A percentile compares a stretch with the other conserved stretches of the same genome.
phyloP scores from a whole-genome alignment of 148 eudicot species.

The Bassia scoparia region DNA sequence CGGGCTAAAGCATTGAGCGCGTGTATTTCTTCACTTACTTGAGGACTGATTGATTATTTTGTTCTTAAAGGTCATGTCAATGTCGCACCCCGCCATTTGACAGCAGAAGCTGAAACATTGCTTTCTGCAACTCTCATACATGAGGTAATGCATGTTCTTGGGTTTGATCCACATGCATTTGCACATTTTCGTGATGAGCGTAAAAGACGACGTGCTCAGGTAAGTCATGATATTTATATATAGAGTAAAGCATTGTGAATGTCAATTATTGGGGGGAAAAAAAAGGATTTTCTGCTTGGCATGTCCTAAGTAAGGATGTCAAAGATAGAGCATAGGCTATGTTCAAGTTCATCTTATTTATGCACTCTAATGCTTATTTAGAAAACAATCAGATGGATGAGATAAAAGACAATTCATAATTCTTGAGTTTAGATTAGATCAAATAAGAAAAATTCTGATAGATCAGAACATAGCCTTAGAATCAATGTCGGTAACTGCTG shows the following conservation, averaged over 20 bases:
- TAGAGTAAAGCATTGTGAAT: neutral
- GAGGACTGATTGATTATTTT: slow-evolving; percentile 11
- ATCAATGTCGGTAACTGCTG: neutral
- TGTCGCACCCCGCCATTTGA: slow-evolving; percentile 98
- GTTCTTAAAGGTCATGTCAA: slow-evolving; percentile 78
- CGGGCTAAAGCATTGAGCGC: slow-evolving; percentile 2
- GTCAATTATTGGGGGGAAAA: neutral
- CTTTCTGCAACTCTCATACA: slow-evolving; percentile 95
- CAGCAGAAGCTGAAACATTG: slow-evolving; percentile 93
- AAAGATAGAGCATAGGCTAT: no score
- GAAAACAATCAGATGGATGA: no score
- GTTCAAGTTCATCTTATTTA: no score
- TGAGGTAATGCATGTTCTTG: slow-evolving; percentile 99
- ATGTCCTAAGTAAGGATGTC: neutral
- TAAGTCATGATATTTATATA: slow-evolving; percentile 18
- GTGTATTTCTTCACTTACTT: neutral
- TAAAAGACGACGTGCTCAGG: slow-evolving; percentile 79
- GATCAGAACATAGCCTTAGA: no score
- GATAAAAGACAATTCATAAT: no score
- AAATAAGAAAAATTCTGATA: no score
- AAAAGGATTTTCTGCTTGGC: neutral
- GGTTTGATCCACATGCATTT: slow-evolving; percentile 99
- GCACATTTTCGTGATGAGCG: slow-evolving; percentile 98
- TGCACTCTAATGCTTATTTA: no score
- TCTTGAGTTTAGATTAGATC: no score